Percentiles rank a stretch among this genome's conserved stretches.
These are phyloP conservation scores for Boletellus emodensis DNA, from an alignment of 768 basidiomycete genomes.

Conservation along the genomic window DNA sequence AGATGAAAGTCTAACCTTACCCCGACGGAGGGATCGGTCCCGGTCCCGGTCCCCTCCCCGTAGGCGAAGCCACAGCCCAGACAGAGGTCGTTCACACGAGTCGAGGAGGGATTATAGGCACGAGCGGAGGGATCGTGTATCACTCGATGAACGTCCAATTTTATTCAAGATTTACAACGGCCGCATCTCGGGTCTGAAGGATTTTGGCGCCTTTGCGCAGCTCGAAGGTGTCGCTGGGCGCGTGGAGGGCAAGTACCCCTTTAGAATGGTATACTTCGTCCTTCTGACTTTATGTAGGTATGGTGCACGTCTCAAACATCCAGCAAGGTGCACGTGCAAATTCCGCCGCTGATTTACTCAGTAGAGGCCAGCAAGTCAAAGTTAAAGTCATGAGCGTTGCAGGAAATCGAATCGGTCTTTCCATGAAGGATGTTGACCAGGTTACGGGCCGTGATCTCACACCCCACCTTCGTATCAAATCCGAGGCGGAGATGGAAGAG, in stretches of 20 bases:
- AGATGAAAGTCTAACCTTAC: slow-evolving; percentile 51
- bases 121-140: slow-evolving; percentile 33
- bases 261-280: no score
- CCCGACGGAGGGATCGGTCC: slow-evolving; percentile 52
- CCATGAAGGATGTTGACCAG: slow-evolving; percentile 99
- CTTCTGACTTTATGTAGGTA: slow-evolving; percentile 50
- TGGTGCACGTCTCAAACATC: slow-evolving; percentile 95
- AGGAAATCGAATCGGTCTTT: slow-evolving; percentile 75
- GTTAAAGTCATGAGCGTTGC: slow-evolving; percentile 96
- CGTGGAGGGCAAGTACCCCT: slow-evolving; percentile 71
- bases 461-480: slow-evolving; percentile 91
- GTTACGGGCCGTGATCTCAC: slow-evolving; percentile 84
- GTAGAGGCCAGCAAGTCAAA: slow-evolving; percentile 81
- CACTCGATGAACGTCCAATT: slow-evolving; percentile 76
- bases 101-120: slow-evolving; percentile 39
- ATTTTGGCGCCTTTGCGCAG: slow-evolving; percentile 93
- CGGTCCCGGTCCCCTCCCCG: slow-evolving; percentile 45
- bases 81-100: slow-evolving; percentile 48
- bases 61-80: slow-evolving; percentile 56
- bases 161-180: slow-evolving; percentile 95
- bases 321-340: slow-evolving; percentile 82
- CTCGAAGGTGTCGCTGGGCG: slow-evolving; percentile 84
- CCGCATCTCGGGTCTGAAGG: slow-evolving; percentile 78
- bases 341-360: slow-evolving; percentile 81
- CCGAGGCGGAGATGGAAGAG: slow-evolving; percentile 90